Conservation (phyloP, 75 land plant genomes). For the Pinus albicaulis region DNA sequence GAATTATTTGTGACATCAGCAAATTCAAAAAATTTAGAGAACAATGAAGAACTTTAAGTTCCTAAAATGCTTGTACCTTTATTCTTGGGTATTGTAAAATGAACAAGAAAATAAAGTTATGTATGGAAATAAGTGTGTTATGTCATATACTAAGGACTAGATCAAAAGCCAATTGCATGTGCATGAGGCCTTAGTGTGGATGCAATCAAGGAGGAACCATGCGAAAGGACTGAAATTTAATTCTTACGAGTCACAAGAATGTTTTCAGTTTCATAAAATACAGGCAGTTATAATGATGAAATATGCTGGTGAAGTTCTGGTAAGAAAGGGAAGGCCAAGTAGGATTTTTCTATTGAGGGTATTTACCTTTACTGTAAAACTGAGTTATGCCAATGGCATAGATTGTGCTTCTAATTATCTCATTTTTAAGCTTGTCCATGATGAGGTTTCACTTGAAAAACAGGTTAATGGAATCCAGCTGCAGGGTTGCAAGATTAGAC, state of each 20-base stretch:
- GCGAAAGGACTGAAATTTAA: not conserved
- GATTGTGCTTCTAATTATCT: not conserved
- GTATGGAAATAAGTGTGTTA: not conserved
- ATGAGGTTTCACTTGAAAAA: not conserved
- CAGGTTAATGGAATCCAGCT: constrained; percentile 48
- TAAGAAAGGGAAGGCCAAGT: not conserved
- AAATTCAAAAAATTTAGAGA: not conserved
- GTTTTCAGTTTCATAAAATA: not conserved
- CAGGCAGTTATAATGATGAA: not conserved
- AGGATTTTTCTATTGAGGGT: not conserved
- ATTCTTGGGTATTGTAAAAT: not conserved
- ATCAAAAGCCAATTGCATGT: not conserved
- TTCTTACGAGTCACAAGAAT: not conserved
- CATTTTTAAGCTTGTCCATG: not conserved
- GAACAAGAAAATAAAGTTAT: not conserved
- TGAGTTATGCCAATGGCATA: not conserved
- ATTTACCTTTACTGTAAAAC: not conserved
- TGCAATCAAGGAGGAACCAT: not conserved
- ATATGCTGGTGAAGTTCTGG: not conserved
- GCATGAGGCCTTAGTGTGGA: not conserved
- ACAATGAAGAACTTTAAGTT: no score
- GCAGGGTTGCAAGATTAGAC: constrained; percentile 50
- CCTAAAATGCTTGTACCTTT: no score
- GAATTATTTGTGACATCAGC: not conserved
- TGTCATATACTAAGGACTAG: not conserved